A percentile compares a stretch with the other conserved stretches of the same genome.
These are phyloP conservation scores for Candida golubevii DNA, from an alignment of 805 yeast species.

Conservation along the genomic window DNA sequence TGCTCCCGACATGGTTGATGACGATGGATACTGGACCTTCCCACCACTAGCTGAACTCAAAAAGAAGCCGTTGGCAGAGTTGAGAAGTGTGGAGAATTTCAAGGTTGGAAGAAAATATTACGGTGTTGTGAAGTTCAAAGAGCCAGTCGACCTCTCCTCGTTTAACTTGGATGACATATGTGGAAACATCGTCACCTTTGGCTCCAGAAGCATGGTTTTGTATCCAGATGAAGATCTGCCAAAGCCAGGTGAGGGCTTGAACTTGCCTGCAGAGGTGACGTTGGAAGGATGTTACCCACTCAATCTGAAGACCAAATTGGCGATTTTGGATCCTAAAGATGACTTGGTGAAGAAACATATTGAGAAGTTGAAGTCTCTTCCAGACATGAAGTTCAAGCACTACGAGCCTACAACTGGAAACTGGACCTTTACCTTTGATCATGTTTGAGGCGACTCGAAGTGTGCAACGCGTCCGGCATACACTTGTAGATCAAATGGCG, in stretches of 20 bases:
- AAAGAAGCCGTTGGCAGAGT: slow-evolving; percentile 54
- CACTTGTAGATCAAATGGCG: neutral
- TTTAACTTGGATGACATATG: slow-evolving; percentile 58
- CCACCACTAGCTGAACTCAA: slow-evolving; percentile 68
- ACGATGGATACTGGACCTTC: slow-evolving; percentile 81
- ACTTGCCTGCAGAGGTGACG: slow-evolving; percentile 68
- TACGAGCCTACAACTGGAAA: slow-evolving; percentile 75
- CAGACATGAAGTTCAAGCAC: slow-evolving; percentile 60
- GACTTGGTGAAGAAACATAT: slow-evolving; percentile 67
- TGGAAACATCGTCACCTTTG: slow-evolving; percentile 61
- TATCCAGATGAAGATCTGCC: slow-evolving; percentile 63
- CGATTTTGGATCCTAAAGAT: slow-evolving; percentile 74
- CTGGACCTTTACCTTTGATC: slow-evolving; percentile 58
- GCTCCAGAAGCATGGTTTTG: slow-evolving; percentile 54
- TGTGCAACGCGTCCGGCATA: slow-evolving; percentile 12
- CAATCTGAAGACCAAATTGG: slow-evolving; percentile 64
- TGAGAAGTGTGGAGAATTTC: slow-evolving; percentile 60
- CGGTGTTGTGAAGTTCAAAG: slow-evolving; percentile 72
- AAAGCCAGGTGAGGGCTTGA: slow-evolving; percentile 73
- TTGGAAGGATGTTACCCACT: slow-evolving; percentile 78
- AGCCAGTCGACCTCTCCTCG: slow-evolving; percentile 79
- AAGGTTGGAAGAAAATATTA: slow-evolving; percentile 73
- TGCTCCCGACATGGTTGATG: slow-evolving; percentile 40
- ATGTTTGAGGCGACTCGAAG: slow-evolving; percentile 5
- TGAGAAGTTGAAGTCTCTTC: slow-evolving; percentile 55